Evolutionary conservation across 306 rosid species (phyloP), one percentile per base, ranked within the genome.

Genomic region (Oemleria cerasiformis): DNA sequence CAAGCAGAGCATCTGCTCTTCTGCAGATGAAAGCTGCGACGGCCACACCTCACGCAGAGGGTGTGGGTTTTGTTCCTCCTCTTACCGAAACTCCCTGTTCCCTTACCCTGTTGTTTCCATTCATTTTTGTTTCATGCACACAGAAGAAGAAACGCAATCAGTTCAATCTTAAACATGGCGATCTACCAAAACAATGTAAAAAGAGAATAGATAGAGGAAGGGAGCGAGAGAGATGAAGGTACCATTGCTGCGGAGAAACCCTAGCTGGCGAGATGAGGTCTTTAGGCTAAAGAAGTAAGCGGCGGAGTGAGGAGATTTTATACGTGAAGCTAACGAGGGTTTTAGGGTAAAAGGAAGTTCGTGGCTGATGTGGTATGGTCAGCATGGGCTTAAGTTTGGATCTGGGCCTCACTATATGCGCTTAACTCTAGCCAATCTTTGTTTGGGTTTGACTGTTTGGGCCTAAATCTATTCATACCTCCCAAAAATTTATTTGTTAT

Each of bases 31-130:
- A 93, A 93, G 75, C 98, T 93, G 77, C 97, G 98, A 71, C 98
- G 98, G 61, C 98, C 98, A 69, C 98, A 94, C 83, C 98, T 83
- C 50, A 94, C 88, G 39, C 98, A 94, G 36, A 94, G 96, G 1
- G 96, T 89, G 89, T 94, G 98, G 47, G 98, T 91, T 92, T 94
- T 94, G 92, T 94, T 94, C 86, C 98, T 91, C 71, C 98, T 80
- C 88, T 94, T 94, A 74, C 98, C 98, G 49, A 94, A 94, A 71
- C 97, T 91, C 23, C 98, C 98, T 0, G 98, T 94, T 38, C 98
- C 98, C 87, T 94, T 94, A 3, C 97, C 97, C 98, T 94, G 83
- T 45, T 30, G 36, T 30, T 30, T 30, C 36, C 36, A 30, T 30
- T 30, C 36, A 30, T 30, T 21, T 10, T 20, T 30, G 39, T 23